These are phyloP conservation scores for Pseudogymnoascus sp. DNA, from an alignment of 2,329 filamentous ascomycete genomes.

Conservation along the genomic window DNA sequence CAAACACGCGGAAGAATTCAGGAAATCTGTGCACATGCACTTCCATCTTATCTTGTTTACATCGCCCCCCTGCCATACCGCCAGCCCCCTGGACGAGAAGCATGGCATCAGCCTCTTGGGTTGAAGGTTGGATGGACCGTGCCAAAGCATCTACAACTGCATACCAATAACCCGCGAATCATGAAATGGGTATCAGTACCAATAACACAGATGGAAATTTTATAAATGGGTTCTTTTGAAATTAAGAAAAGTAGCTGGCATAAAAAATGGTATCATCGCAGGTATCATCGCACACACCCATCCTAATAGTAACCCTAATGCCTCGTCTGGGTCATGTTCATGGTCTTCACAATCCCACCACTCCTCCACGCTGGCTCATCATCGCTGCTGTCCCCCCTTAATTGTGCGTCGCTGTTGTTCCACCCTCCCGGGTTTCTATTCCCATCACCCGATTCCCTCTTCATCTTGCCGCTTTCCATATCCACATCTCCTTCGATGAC, in stretches of 20 bases:
- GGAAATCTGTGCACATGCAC: neutral
- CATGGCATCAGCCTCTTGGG: neutral
- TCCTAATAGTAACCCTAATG: neutral
- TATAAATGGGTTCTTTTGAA: neutral
- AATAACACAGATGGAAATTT: neutral
- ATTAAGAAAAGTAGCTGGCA: neutral
- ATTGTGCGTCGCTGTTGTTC: constrained; percentile 5
- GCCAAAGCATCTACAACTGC: neutral
- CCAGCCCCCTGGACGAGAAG: neutral
- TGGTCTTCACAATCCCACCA: constrained; percentile 5
- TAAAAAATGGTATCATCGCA: constrained; percentile 8
- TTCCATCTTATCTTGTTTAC: neutral
- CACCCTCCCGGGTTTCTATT: neutral
- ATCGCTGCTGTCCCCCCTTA: constrained; percentile 1
- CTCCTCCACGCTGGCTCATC: neutral
- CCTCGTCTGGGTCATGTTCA: constrained; percentile 3
- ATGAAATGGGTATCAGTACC: neutral
- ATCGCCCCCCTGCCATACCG: neutral
- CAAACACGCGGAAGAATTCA: neutral
- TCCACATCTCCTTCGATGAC: neutral
- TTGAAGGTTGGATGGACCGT: neutral
- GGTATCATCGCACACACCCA: constrained; percentile 3
- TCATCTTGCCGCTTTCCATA: neutral
- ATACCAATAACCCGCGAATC: neutral
- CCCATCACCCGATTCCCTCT: neutral